phyloP scores from a whole-genome alignment of 1,139 yeast genomes.

The Chernovozyma sophiae-reginae region DNA sequence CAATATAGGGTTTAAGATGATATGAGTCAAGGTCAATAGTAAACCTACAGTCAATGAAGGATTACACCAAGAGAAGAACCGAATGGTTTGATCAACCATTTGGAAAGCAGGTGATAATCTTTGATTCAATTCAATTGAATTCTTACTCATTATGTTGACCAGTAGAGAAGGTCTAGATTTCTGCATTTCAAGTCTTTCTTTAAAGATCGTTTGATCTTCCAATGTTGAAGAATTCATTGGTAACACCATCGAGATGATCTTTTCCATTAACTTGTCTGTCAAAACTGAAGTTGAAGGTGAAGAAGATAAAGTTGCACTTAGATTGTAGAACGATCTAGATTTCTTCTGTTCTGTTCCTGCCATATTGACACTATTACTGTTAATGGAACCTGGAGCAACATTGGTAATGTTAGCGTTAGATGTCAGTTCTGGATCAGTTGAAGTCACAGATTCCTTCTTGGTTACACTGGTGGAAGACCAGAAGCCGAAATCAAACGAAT shows the following conservation, averaged over 20 bases:
- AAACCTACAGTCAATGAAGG: conserved; percentile 61
- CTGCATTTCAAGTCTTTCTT: conserved; percentile 54
- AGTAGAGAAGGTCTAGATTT: conserved; percentile 65
- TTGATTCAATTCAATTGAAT: conserved; percentile 62
- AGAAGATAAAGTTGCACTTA: background rate
- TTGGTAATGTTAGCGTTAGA: background rate
- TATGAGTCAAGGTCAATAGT: conserved; percentile 50
- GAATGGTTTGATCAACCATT: conserved; percentile 51
- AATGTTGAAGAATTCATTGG: conserved; percentile 53
- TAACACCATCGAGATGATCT: conserved; percentile 62
- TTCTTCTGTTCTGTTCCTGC: too few relatives aligned
- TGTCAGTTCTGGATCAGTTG: background rate
- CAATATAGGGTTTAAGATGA: conserved; percentile 61
- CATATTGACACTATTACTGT: too few relatives aligned
- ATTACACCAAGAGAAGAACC: conserved; percentile 59
- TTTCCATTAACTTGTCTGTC: conserved; percentile 70
- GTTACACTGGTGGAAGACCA: conserved; percentile 1
- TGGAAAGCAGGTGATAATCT: conserved; percentile 61
- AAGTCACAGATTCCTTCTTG: too few relatives aligned
- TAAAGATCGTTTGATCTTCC: conserved; percentile 35
- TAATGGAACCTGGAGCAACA: background rate
- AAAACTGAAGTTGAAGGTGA: conserved; percentile 18
- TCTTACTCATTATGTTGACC: conserved; percentile 64
- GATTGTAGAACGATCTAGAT: background rate
- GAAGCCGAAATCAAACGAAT: conserved; percentile 3